These are phyloP conservation scores for Russula sp. DNA, from an alignment of 768 basidiomycete genomes.

Conservation along the genomic window DNA sequence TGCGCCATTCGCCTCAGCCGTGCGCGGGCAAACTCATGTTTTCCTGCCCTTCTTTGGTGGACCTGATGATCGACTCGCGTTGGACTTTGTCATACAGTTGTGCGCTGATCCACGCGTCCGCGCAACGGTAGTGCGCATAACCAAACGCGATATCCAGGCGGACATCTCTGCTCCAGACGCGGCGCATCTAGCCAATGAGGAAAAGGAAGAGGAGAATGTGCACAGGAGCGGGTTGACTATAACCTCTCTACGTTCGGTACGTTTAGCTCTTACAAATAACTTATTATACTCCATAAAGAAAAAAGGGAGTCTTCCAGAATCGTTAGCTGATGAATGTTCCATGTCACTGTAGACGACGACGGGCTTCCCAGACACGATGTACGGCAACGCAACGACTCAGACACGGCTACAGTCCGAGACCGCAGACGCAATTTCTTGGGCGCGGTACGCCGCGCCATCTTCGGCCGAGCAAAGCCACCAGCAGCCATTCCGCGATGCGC, in stretches of 20 bases:
- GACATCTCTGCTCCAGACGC: constrained; percentile 20
- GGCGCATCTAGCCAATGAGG: constrained; percentile 33
- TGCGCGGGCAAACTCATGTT: constrained; percentile 51
- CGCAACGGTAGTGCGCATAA: constrained; percentile 73
- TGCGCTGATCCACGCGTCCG: constrained; percentile 63
- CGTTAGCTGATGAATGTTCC: neutral
- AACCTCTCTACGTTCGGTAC: constrained; percentile 42
- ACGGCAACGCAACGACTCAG: constrained; percentile 61
- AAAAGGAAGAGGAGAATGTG: constrained; percentile 30
- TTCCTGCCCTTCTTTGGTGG: constrained; percentile 94
- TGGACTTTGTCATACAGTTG: constrained; percentile 82
- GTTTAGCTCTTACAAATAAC: neutral
- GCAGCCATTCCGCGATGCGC: constrained; percentile 37
- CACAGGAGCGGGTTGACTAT: constrained; percentile 40
- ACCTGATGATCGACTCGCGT: constrained; percentile 84
- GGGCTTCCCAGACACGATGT: constrained; percentile 65
- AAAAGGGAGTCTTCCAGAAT: neutral
- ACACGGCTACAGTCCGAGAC: constrained; percentile 74
- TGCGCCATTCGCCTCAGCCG: constrained; percentile 37
- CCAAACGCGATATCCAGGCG: constrained; percentile 44
- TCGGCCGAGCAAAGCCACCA: neutral
- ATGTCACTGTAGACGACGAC: constrained; percentile 30
- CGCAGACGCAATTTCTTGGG: constrained; percentile 79
- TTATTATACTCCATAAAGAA: neutral
- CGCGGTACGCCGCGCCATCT: constrained; percentile 48